Base-by-base conservation (phyloP, 345 rosid genomes). In the Pistacia integerrima region DNA sequence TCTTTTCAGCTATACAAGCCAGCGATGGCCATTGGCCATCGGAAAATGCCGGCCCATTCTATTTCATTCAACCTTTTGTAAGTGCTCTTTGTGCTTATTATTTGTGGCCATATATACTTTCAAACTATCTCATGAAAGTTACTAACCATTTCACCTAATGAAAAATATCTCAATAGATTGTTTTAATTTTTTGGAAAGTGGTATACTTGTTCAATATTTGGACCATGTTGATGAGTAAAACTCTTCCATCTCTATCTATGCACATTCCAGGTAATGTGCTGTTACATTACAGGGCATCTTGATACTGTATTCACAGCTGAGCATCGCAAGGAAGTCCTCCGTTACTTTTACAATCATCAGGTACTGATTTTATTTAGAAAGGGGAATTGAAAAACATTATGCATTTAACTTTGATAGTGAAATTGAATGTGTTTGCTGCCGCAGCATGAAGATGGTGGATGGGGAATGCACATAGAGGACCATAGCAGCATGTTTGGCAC, bases 261-360 rank as follows among this genome's bases (percentile, higher is more conserved):
- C 46, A 65, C 41, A 41, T 65, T 28, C 54, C 68, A 87, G 90
- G 87, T 87, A 0, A 79, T 88, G 57, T 77, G 79, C 67, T 17
- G 83, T 67, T 83, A 79, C 41, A 77, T 88, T 55, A 88, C 85
- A 33, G 91, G 91, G 33, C 76, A 84, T 66, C 87, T 84, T 28
- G 55, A 81, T 44, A 76, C 82, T 51, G 81, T 86, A 41, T 74
- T 88, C 44, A 74, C 83, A 22, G 56, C 61, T 20, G 88, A 86
- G 65, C 85, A 88, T 81, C 77, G 66, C 2, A 84, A 73, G 46
- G 91, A 88, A 79, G 81, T 83, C 57, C 82, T 86, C n/a, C 83
- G 91, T 51, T 88, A 82, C 63, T 82, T 82, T 11, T 85, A 74
- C 74, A 75, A 78, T 69, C 91, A 87, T 67, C 91, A 87, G 88